Evolutionary conservation across 1,284 basidiomycete genomes (phyloP).

Genomic region (Ganoderma multipileum): DNA sequence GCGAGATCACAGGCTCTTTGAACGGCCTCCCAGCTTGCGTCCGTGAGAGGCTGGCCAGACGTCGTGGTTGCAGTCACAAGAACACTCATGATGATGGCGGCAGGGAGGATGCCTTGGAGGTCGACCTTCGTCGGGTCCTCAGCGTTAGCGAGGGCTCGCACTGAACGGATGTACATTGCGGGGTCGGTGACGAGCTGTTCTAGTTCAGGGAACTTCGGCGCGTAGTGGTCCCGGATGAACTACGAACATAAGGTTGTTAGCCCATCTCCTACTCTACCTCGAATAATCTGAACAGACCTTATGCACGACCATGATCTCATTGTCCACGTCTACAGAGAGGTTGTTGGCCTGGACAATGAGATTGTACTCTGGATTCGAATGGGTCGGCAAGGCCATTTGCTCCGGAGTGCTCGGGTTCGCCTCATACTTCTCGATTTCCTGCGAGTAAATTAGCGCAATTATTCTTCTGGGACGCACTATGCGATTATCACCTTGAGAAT

Average conservation of each 20-base stretch:
- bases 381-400: slow-evolving; percentile 80
- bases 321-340: slow-evolving; percentile 97
- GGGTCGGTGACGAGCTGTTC: slow-evolving; percentile 95
- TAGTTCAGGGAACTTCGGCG: slow-evolving; percentile 94
- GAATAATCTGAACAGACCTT: slow-evolving; percentile 59
- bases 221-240: slow-evolving; percentile 99
- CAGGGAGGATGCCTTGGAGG: slow-evolving; percentile 81
- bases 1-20: slow-evolving; percentile 89
- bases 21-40: slow-evolving; percentile 82
- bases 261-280: neutral
- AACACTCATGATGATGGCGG: slow-evolving; percentile 97
- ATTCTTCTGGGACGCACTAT: no score
- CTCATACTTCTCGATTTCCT: slow-evolving; percentile 92
- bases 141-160: slow-evolving; percentile 87
- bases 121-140: slow-evolving; percentile 88
- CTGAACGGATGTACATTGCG: slow-evolving; percentile 91
- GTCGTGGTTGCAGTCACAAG: slow-evolving; percentile 95
- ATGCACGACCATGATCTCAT: slow-evolving; percentile 96
- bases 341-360: slow-evolving; percentile 98
- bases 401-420: slow-evolving; percentile 79
- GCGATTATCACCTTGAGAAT: slow-evolving; percentile 71
- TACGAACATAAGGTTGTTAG: slow-evolving; percentile 39
- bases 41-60: slow-evolving; percentile 75
- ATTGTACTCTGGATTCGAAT: slow-evolving; percentile 95
- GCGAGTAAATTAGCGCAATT: slow-evolving; percentile 6